These are phyloP conservation scores for Capsella rubella DNA, from an alignment of 441 rosid genomes.

Conservation along the genomic window DNA sequence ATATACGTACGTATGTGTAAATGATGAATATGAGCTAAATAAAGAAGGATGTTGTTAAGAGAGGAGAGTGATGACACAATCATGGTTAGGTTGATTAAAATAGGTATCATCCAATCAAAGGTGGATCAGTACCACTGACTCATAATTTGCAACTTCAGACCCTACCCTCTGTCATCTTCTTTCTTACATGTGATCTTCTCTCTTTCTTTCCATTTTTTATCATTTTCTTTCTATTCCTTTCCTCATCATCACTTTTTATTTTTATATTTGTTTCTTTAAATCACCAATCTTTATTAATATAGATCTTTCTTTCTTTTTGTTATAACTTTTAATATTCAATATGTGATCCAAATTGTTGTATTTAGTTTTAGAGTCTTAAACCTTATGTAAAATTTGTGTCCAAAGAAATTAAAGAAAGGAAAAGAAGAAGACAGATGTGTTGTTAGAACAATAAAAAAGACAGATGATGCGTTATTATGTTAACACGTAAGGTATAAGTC, in stretches of 20 bases:
- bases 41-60: neutral
- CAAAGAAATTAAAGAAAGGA: neutral
- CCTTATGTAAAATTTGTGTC: neutral
- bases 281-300: neutral
- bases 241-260: neutral
- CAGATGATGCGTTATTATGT: neutral
- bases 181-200: constrained; percentile 41
- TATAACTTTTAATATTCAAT: neutral
- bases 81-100: constrained; percentile 36
- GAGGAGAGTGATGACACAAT: constrained; percentile 38
- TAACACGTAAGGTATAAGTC: constrained; percentile 21
- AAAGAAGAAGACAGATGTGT: no score
- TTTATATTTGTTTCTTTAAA: neutral
- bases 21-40: neutral
- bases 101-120: constrained; percentile 39
- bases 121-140: constrained; percentile 37
- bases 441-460: neutral
- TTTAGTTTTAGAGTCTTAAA: neutral
- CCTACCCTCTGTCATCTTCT: constrained; percentile 30
- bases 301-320: neutral
- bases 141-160: constrained; percentile 29
- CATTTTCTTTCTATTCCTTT: constrained; percentile 13
- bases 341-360: neutral
- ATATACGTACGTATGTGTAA: neutral
- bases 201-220: neutral